Evolutionary conservation across 2,329 filamentous ascomycete genomes (phyloP).

Genomic region (Myriosclerotinia curreyana): DNA sequence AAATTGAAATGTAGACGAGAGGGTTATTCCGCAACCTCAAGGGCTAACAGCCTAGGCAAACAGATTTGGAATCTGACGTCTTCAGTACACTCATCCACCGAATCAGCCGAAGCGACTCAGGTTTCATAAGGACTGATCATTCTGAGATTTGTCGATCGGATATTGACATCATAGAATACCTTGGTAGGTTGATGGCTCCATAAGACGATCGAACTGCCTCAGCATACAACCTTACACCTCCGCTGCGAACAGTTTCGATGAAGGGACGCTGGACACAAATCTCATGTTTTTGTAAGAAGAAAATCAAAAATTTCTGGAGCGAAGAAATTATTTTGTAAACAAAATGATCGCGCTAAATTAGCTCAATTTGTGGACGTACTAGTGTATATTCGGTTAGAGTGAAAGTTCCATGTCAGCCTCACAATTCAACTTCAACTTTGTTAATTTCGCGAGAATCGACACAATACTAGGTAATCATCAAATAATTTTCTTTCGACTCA

Average conservation of each 20-base stretch:
- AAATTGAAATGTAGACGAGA: conserved; percentile 37
- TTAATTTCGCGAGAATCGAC: conserved; percentile 3
- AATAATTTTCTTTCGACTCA: background rate
- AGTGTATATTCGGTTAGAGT: background rate
- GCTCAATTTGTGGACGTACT: background rate
- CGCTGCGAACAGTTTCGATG: conserved; percentile 59
- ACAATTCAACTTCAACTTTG: conserved; percentile 10
- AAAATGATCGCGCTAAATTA: conserved; percentile 23
- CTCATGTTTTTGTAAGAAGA: conserved; percentile 52
- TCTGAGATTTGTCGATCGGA: conserved; percentile 98
- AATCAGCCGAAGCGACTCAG: conserved; percentile 71
- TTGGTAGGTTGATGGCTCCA: conserved; percentile 65
- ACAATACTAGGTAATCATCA: background rate
- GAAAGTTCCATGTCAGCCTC: background rate
- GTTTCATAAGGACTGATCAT: conserved; percentile 59
- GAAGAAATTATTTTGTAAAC: conserved; percentile 33
- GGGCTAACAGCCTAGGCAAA: conserved; percentile 86
- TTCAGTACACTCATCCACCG: conserved; percentile 55
- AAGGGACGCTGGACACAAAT: conserved; percentile 87
- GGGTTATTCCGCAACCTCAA: conserved; percentile 74
- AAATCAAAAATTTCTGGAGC: conserved; percentile 41
- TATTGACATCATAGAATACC: conserved; percentile 68
- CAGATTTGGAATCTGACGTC: conserved; percentile 86
- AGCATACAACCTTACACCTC: conserved; percentile 68
- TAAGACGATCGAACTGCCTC: conserved; percentile 78